Conservation (phyloP, 805 yeast genomes). For the Metschnikowia picachoensis region DNA sequence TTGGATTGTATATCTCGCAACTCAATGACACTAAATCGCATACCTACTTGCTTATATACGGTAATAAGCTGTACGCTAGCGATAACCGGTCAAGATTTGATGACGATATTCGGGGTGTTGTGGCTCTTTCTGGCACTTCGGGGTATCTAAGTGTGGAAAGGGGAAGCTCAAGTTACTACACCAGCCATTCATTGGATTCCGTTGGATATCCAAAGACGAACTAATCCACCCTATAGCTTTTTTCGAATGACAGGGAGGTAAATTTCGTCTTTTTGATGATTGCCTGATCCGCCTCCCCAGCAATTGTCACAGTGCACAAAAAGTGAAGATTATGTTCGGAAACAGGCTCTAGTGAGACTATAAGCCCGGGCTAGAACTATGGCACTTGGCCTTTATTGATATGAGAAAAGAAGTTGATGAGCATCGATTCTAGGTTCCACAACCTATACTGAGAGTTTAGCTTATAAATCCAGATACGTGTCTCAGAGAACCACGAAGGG, state of each 20-base stretch:
- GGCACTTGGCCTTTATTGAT: no score
- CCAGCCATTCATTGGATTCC: slow-evolving; percentile 1
- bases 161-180: neutral
- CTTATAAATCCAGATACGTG: no score
- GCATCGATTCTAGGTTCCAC: no score
- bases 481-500: no score
- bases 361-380: no score
- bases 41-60: neutral
- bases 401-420: no score
- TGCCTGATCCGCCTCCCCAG: slow-evolving; percentile 1
- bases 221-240: neutral
- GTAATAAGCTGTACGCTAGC: slow-evolving; percentile 1
- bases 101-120: slow-evolving; percentile 3
- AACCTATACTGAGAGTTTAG: no score
- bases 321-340: neutral
- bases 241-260: neutral
- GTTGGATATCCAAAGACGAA: neutral
- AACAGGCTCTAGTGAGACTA: neutral
- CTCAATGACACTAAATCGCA: neutral
- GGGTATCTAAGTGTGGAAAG: neutral
- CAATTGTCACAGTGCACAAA: neutral
- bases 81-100: neutral
- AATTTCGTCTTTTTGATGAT: slow-evolving; percentile 4
- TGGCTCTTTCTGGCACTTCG: neutral
- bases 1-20: neutral